Evolutionary conservation across 768 basidiomycete genomes (phyloP).

Genomic region (Rhodocollybia butyracea): DNA sequence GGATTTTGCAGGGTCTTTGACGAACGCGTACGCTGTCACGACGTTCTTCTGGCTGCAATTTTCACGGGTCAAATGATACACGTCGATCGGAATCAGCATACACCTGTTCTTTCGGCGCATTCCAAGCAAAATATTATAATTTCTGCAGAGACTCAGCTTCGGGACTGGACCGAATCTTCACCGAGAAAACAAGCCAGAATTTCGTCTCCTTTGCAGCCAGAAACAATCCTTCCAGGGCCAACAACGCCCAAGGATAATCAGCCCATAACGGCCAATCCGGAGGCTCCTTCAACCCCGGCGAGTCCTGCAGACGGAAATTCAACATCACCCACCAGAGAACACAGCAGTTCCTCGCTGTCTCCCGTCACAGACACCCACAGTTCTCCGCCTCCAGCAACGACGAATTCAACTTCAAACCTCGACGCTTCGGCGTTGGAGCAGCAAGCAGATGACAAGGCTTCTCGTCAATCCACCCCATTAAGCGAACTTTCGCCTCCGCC

Average conservation of each 20-base stretch:
- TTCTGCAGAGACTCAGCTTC: background rate
- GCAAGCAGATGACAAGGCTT: conserved; percentile 32
- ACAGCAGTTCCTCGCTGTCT: conserved; percentile 45
- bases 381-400: conserved; percentile 29
- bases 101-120: conserved; percentile 1
- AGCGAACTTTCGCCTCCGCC: conserved; percentile 73
- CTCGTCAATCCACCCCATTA: conserved; percentile 67
- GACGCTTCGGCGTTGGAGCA: conserved; percentile 17
- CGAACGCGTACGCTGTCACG: conserved; percentile 3
- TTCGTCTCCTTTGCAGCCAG: background rate
- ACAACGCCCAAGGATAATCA: conserved; percentile 1
- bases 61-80: conserved; percentile 2
- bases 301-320: background rate
- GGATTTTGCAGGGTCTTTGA: background rate
- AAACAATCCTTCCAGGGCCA: background rate
- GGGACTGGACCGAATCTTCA: background rate
- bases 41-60: background rate
- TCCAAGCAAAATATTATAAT: conserved; percentile 3
- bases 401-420: conserved; percentile 16
- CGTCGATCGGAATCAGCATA: conserved; percentile 8
- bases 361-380: conserved; percentile 44
- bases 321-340: conserved; percentile 1
- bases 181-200: background rate
- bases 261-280: conserved; percentile 5
- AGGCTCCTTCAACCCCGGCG: background rate